Base-by-base conservation (phyloP, 768 basidiomycete species). In the Scleroderma citrinum region DNA sequence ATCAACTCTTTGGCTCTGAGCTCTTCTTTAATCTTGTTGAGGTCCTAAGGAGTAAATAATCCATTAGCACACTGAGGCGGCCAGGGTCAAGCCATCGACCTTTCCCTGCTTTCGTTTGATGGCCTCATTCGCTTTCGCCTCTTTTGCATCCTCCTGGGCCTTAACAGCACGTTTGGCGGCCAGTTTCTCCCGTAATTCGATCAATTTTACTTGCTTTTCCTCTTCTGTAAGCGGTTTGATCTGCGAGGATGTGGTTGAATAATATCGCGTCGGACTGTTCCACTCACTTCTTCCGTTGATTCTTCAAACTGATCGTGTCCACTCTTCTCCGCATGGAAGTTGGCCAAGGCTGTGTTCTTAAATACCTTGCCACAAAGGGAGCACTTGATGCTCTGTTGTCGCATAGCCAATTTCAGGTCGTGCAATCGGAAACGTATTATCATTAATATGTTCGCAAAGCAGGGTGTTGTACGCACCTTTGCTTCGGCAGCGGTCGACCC, bases 251-350 rank as follows among this genome's bases (percentile, higher is more conserved):
- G 44, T 24, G 41, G 37, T 41, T 36, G 54, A 42, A 50, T 17
- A 23, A 30, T 39, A 36, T 38, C 52, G 46, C 35, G 24, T 34
- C 21, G 29, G 20, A 42, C 55, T 29, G 45, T 30, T 37, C 17
- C 16, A 29, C 45, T 44, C 41, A 90, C 92, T 77, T 97, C 95
- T 60, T 98, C 93, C 0, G 83, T 89, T 2, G 88, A 92, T 61
- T 97, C 95, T 63, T 96, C 94, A 54, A 97, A 98, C 56, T 93
- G 84, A 66, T 92, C 85, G 63, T 99, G 95, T 0, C 95, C 95
- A 56, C 83, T 89, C 73, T 92, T 92, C 67, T 94, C 92, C 0
- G 92, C 94, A 59, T 96, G 94, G 66, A 82, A 95, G 56, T 90
- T 89, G 13, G 91, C 94, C 14, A 95, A 72, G 2, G 88, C 89